Base-by-base conservation (phyloP, 2,329 filamentous ascomycete genomes). In the Ophiognomonia clavigignenti-juglandacearum region DNA sequence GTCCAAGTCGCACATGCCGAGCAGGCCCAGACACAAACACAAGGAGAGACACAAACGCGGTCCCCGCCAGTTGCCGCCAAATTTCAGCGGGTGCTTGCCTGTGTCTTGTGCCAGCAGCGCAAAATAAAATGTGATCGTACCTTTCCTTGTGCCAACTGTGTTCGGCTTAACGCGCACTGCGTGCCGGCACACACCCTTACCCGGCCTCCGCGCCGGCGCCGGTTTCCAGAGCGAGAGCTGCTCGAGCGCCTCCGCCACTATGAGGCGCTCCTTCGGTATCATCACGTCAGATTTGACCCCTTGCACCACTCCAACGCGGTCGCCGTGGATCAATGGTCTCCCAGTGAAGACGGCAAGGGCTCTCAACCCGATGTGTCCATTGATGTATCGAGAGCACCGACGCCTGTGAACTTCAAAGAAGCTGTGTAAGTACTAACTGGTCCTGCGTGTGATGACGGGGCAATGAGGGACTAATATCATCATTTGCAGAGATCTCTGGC, bases 41-140 rank as follows among this genome's bases (percentile, higher is more conserved):
- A n/a, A n/a, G n/a, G n/a, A n/a, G n/a, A n/a, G n/a, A n/a, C n/a
- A n/a, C n/a, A n/a, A n/a, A n/a, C n/a, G n/a, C n/a, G n/a, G n/a
- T n/a, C n/a, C n/a, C n/a, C n/a, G n/a, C n/a, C n/a, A n/a, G n/a
- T n/a, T n/a, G n/a, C n/a, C n/a, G n/a, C n/a, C n/a, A n/a, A n/a
- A n/a, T n/a, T 32, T 32, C 22, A 32, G 22, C 42, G 42, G 9
- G 57, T 69, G 4, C 57, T 70, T 4, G 65, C 70, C 1, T 87
- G 83, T 54, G 63, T 80, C 1, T 68, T 74, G 1, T 88, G 83
- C 53, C 80, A 85, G 56, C 78, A 82, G 54, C 75, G 80, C 41
- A 85, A 84, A 57, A 67, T 84, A 29, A 81, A 76, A 50, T 85
- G 82, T 60, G 73, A 83, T 54, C 75, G 77, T 48, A 70, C 64